Base-by-base conservation (phyloP, 345 rosid species). In the Acer campestre region DNA sequence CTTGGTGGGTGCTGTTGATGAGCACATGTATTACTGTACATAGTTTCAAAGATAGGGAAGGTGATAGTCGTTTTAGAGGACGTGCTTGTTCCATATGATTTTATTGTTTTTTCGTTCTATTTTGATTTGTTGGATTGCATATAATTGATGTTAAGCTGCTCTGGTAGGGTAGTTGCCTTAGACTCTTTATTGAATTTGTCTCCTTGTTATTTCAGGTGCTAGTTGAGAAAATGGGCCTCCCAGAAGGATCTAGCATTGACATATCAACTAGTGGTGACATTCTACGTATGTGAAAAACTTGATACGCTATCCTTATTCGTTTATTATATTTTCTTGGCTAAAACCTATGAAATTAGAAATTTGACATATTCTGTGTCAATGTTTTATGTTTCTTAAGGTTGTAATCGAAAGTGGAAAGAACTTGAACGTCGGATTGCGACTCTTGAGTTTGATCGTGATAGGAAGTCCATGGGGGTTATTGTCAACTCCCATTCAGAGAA, bases 401-500 rank as follows among this genome's bases (percentile, higher is more conserved):
- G 91, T 75, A 87, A 85, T 76, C 84, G 64, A 65, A 68, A 75
- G 78, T 91, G 93, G 93, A 91, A 77, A 67, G 78, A 82, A 80
- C 68, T 66, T 84, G 92, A 87, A 63, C 80, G 67, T 42, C 88
- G 95, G 70, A 87, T 88, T 62, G 95, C 86, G 48, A 89, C 93
- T 44, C 89, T 91, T 76, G 93, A 91, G 79, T 91, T 91, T 46
- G 94, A 86, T 69, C 92, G 86, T 17, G 92, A 91, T 77, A 79
- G 96, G 82, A 91, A 91, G 81, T 91, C 96, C 20, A 90, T 91
- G 93, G 92, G 96, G 67, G 96, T 91, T 67, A 86, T 91, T 76
- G 89, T 81, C 46, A 82, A 79, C 38, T 85, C 92, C 46, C 13
- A 67, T 64, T 59, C 90, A 8, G 85, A 86, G 71, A 86, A 81